Evolutionary conservation across 768 basidiomycete genomes (phyloP).

Genomic region (Daedaleopsis nitida): DNA sequence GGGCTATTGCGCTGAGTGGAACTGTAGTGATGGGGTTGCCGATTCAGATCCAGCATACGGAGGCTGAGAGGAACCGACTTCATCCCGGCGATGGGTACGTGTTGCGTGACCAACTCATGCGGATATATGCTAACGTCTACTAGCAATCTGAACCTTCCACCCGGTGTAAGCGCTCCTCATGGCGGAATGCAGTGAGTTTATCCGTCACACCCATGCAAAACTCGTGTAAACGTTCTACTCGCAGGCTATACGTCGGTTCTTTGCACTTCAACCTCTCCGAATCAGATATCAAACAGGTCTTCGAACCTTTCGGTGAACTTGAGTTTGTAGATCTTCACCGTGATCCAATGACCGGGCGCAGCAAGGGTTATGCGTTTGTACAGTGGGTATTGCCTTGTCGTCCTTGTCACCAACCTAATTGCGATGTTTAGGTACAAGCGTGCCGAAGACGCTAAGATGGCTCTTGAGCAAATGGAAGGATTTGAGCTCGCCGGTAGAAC

Average conservation of each 20-base stretch:
- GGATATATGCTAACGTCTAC: conserved; percentile 3
- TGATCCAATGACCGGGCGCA: conserved; percentile 91
- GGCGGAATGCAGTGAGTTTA: conserved; percentile 76
- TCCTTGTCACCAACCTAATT: background rate
- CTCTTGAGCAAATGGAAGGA: conserved; percentile 97
- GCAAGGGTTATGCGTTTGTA: conserved; percentile 97
- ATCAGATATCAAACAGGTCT: conserved; percentile 98
- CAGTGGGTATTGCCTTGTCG: conserved; percentile 58
- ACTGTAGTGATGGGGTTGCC: conserved; percentile 98
- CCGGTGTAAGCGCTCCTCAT: conserved; percentile 81
- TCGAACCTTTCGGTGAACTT: conserved; percentile 97
- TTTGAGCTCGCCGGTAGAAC: conserved; percentile 96
- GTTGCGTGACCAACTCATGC: conserved; percentile 10
- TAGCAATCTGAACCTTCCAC: conserved; percentile 80
- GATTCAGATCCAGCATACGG: conserved; percentile 94
- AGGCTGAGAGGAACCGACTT: conserved; percentile 90
- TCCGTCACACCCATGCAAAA: background rate
- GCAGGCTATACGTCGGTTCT: conserved; percentile 93
- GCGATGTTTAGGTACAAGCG: conserved; percentile 69
- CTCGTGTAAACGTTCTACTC: conserved; percentile 23
- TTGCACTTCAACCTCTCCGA: conserved; percentile 96
- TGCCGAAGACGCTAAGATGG: conserved; percentile 93
- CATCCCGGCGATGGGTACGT: conserved; percentile 87
- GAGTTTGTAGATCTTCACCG: conserved; percentile 98
- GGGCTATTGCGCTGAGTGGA: conserved; percentile 86